A percentile compares a stretch with the other conserved stretches of the same genome.
phyloP scores from a whole-genome alignment of 345 rosid species.

The Eucalyptus leucophloia region DNA sequence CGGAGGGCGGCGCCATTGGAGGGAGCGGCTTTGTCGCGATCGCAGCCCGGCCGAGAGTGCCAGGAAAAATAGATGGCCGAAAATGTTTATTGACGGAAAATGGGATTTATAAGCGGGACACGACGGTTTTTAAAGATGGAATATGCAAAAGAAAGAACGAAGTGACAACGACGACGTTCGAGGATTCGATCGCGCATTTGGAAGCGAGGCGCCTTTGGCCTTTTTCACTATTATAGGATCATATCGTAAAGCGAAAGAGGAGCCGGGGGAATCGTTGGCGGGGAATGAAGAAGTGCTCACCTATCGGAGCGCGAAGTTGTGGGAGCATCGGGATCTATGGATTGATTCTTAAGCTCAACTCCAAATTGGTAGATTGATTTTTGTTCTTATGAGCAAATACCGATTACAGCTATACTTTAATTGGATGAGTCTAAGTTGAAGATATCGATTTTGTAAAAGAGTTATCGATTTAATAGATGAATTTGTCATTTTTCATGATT shows the following conservation, averaged over 20 bases:
- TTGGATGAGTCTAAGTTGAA: no score
- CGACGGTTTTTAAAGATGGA: no score
- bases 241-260: not conserved
- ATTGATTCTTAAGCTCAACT: no score
- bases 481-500: no score
- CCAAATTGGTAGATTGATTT: fast-evolving
- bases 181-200: not conserved
- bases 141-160: no score
- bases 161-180: not conserved
- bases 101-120: not conserved
- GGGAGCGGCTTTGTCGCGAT: not conserved
- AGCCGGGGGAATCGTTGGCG: no score
- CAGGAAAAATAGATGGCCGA: not conserved
- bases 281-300: not conserved
- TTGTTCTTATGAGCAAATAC: no score
- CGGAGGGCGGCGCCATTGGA: not conserved
- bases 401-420: no score
- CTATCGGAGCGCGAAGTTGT: fast-evolving
- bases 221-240: not conserved
- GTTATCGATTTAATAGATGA: no score
- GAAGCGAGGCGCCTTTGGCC: not conserved
- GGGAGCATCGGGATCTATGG: no score
- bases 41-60: not conserved
- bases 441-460: no score
- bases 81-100: not conserved